Conservation (phyloP, 768 basidiomycete species). For the Chalciporus chontae region DNA sequence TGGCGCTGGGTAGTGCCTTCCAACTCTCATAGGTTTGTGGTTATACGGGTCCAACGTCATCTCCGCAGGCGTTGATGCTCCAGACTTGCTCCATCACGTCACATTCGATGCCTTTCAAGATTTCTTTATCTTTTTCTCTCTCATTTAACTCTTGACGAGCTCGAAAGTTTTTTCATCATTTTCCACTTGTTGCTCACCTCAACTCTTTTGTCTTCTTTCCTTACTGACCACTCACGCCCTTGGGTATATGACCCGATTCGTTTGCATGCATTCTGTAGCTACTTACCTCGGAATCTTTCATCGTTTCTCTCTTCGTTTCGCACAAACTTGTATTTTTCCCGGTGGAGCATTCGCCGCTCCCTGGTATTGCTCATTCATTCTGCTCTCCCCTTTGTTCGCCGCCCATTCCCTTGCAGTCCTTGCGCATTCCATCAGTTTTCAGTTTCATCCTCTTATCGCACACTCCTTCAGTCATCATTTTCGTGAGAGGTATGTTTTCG, state of each 20-base stretch:
- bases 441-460: not conserved
- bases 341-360: not conserved
- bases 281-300: not conserved
- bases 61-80: conserved; percentile 1
- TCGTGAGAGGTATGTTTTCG: conserved; percentile 11
- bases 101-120: not conserved
- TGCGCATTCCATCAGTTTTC: not conserved
- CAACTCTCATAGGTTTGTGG: conserved; percentile 45
- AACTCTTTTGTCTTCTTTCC: not conserved
- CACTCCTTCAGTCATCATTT: not conserved
- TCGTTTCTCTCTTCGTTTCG: conserved; percentile 8
- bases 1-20: conserved; percentile 67
- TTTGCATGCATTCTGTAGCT: not conserved
- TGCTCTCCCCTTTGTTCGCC: not conserved
- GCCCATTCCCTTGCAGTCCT: not conserved
- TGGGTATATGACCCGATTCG: not conserved
- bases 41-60: not conserved
- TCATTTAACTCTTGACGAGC: not conserved
- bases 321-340: not conserved
- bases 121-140: not conserved
- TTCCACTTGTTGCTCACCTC: not conserved
- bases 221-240: not conserved
- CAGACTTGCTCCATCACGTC: conserved; percentile 4
- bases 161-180: not conserved
- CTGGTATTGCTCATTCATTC: too few relatives aligned